These are phyloP conservation scores for Paramecium tetraurelia DNA, from an alignment of 73 alveolate species.

Conservation along the genomic window DNA sequence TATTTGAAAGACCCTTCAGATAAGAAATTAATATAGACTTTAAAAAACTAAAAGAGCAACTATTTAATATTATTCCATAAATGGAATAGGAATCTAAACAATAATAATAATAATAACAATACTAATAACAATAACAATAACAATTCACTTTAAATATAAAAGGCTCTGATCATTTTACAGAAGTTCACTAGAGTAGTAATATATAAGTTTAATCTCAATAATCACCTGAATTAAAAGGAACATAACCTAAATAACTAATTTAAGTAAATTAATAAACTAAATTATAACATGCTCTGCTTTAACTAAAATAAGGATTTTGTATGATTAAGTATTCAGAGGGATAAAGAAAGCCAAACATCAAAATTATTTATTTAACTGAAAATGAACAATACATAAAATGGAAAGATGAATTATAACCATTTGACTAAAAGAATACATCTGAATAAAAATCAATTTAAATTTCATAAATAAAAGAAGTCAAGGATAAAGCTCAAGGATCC, in stretches of 20 bases:
- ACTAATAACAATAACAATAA: neutral
- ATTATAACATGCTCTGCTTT: neutral
- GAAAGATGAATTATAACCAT: slow-evolving; percentile 27
- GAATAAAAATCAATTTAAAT: neutral
- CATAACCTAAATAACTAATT: neutral
- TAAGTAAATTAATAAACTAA: neutral
- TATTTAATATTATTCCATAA: neutral
- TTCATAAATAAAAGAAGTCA: neutral
- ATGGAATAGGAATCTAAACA: neutral
- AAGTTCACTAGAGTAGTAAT: neutral
- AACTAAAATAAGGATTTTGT: slow-evolving; percentile 11
- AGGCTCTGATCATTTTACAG: neutral
- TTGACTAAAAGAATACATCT: neutral
- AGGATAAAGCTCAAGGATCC: neutral
- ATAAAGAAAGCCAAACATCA: neutral
- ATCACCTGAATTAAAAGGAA: neutral
- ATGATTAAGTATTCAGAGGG: slow-evolving; percentile 12
- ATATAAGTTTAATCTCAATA: neutral
- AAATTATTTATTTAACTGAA: neutral
- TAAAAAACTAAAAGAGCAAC: neutral
- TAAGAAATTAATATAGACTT: neutral
- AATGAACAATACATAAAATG: neutral
- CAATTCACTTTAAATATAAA: neutral
- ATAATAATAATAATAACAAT: neutral
- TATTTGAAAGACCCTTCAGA: slow-evolving; percentile 25